Evolutionary conservation across 495 filamentous ascomycete species (phyloP).

Genomic region (Halenospora varia): DNA sequence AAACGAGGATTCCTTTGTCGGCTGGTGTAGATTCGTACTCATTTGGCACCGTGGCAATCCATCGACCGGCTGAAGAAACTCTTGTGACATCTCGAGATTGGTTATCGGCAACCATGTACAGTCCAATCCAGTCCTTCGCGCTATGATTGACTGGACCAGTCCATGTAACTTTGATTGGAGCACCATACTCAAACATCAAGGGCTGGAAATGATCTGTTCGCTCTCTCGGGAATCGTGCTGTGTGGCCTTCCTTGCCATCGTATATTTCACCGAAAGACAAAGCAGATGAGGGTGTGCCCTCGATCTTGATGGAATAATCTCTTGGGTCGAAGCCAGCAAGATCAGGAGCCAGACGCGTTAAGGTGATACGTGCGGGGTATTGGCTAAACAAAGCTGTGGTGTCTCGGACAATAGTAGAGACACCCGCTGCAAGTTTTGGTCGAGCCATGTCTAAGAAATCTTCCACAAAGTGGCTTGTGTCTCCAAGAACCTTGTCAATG

Average conservation of each 20-base stretch:
- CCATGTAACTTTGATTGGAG: constrained; percentile 89
- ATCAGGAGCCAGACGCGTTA: constrained; percentile 77
- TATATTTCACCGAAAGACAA: constrained; percentile 39
- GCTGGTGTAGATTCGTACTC: constrained; percentile 71
- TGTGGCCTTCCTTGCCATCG: constrained; percentile 22
- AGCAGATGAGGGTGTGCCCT: constrained; percentile 55
- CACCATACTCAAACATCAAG: constrained; percentile 80
- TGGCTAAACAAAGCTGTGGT: constrained; percentile 84
- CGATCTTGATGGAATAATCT: constrained; percentile 74
- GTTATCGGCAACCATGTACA: constrained; percentile 94
- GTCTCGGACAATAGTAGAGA: constrained; percentile 82
- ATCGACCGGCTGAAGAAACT: constrained; percentile 82
- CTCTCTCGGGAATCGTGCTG: constrained; percentile 36
- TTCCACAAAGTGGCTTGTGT: constrained; percentile 82
- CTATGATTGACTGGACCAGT: constrained; percentile 86
- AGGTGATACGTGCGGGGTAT: constrained; percentile 83
- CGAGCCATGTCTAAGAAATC: constrained; percentile 86
- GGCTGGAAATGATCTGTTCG: constrained; percentile 58
- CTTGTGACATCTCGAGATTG: constrained; percentile 76
- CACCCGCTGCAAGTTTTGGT: constrained; percentile 80
- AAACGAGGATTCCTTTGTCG: constrained; percentile 74
- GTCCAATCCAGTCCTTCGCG: constrained; percentile 91
- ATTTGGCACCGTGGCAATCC: constrained; percentile 76
- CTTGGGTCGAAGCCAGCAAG: constrained; percentile 79
- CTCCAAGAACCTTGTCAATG: constrained; percentile 81